These are phyloP conservation scores for Sclerotiophoma versabilis DNA, from an alignment of 2,329 filamentous ascomycete genomes.

Conservation along the genomic window DNA sequence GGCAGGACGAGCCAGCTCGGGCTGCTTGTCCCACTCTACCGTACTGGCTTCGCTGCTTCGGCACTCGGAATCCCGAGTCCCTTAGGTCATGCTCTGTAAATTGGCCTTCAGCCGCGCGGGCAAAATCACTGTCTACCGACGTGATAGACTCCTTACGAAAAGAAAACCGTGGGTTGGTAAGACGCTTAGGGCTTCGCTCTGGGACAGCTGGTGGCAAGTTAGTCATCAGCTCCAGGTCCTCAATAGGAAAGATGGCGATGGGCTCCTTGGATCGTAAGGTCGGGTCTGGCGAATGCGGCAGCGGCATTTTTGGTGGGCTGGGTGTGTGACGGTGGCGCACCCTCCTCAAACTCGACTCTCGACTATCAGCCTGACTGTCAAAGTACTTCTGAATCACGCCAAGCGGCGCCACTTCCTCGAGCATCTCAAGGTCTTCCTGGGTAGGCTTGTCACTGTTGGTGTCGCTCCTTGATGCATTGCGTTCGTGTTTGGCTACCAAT, in stretches of 20 bases:
- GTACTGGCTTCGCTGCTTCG: slow-evolving; percentile 18
- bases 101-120: slow-evolving; percentile 30
- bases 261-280: slow-evolving; percentile 17
- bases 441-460: slow-evolving; percentile 29
- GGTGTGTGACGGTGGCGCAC: slow-evolving; percentile 20
- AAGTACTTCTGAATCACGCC: slow-evolving; percentile 42
- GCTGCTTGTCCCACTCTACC: slow-evolving; percentile 22
- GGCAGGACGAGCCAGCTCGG: slow-evolving; percentile 25
- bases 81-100: slow-evolving; percentile 34
- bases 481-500: slow-evolving; percentile 35
- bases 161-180: slow-evolving; percentile 27
- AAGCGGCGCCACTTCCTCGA: slow-evolving; percentile 34
- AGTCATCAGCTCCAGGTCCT: slow-evolving; percentile 21
- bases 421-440: slow-evolving; percentile 32
- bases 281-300: slow-evolving; percentile 19
- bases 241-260: slow-evolving; percentile 23
- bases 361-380: slow-evolving; percentile 30
- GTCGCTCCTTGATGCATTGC: slow-evolving; percentile 25
- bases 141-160: slow-evolving; percentile 18
- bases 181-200: slow-evolving; percentile 34
- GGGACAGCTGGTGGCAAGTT: slow-evolving; percentile 28
- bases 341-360: slow-evolving; percentile 17
- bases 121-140: slow-evolving; percentile 33
- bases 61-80: slow-evolving; percentile 16
- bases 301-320: slow-evolving; percentile 20